Evolutionary conservation across 371 early-diverging fungal species (phyloP), one percentile per base, ranked within the genome.

Genomic region (Syncephalastrum contaminatum): DNA sequence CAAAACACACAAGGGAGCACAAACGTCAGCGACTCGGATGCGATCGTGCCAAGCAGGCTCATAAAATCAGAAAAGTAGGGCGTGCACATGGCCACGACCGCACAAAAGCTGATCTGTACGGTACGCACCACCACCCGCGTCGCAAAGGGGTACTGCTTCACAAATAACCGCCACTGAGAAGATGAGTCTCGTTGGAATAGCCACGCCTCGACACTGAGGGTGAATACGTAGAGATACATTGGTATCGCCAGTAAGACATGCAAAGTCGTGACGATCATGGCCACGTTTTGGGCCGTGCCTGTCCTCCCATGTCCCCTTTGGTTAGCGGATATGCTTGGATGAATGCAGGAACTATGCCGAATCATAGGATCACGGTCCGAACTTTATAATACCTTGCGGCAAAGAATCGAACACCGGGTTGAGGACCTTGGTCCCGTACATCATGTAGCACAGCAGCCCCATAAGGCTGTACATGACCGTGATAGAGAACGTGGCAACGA

Each of bases 181-280:
- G 10, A 2, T 8, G 36, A 2, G 10, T 30, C 36, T 2, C 10
- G 36, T 12, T 10, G 36, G 10, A 30, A 30, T 30, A 83, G 50
- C 62, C 63, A 67, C 2, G 57, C 43, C 22, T 89, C 88, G 27
- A 88, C 69, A 30, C 81, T 80, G 27, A 81, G 63, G 18, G 89
- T 85, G 55, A 93, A 88, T 7, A 90, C 83, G n/a, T 91, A 90
- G 27, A 92, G 67, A 51, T 91, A 81, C 30, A 94, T 76, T 0
- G 94, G 94, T 27, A 87, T 82, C 10, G 91, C 90, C 4, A 92
- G 62, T 12, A 92, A 61, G 10, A 92, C 91, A 59, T 94, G 94
- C 2, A 87, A 60, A 0, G 91, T 89, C 53, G 92, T 86, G 58
- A 90, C 80, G 25, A 84, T 69, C 65, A 88, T 86, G 43, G 91